Conservation (phyloP, 768 basidiomycete genomes). For the Pisolithus sp. region DNA sequence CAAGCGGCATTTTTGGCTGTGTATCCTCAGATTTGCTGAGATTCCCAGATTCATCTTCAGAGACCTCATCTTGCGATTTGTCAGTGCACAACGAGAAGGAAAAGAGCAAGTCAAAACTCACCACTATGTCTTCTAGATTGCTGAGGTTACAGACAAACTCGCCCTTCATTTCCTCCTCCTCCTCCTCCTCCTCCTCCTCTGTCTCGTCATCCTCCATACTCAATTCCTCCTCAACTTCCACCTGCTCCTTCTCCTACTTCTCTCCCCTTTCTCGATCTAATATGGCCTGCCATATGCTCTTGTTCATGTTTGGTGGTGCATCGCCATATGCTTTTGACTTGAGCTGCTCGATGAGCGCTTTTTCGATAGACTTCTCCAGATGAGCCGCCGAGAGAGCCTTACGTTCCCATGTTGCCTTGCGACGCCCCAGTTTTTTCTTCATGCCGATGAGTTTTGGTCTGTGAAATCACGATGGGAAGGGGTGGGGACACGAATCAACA, state of each 20-base stretch:
- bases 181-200: constrained; percentile 46
- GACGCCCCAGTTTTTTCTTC: constrained; percentile 94
- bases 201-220: constrained; percentile 53
- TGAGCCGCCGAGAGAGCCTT: constrained; percentile 96
- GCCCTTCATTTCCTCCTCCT: constrained; percentile 44
- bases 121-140: constrained; percentile 62
- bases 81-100: constrained; percentile 13
- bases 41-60: constrained; percentile 28
- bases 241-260: constrained; percentile 29
- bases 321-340: constrained; percentile 98
- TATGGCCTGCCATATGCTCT: constrained; percentile 90
- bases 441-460: constrained; percentile 92
- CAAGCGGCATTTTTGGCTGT: constrained; percentile 40
- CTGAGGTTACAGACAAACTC: constrained; percentile 52
- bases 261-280: constrained; percentile 70
- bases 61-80: constrained; percentile 28
- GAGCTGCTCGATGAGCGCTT: constrained; percentile 91
- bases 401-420: constrained; percentile 87
- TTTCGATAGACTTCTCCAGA: constrained; percentile 91
- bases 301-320: constrained; percentile 95
- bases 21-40: neutral
- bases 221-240: constrained; percentile 37
- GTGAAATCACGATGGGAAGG: neutral
- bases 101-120: constrained; percentile 28
- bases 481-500: neutral